These are phyloP conservation scores for Tuber umbilicatum DNA, from an alignment of 495 filamentous ascomycete species.

Conservation along the genomic window DNA sequence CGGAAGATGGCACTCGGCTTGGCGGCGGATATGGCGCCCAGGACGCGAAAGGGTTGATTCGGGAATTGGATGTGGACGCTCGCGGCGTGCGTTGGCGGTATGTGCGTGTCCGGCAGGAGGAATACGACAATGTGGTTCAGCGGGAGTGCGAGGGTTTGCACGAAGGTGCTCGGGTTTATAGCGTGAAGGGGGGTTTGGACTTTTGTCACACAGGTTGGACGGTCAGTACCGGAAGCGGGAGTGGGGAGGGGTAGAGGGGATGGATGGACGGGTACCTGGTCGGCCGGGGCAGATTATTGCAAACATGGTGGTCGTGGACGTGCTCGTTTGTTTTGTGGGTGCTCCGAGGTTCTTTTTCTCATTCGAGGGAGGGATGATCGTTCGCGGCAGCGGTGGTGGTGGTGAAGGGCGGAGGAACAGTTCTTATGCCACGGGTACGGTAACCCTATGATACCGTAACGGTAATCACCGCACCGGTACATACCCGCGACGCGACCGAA, in stretches of 20 bases:
- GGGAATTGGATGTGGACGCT: slow-evolving; percentile 79
- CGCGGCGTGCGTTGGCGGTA: slow-evolving; percentile 72
- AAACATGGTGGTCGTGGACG: slow-evolving; percentile 35
- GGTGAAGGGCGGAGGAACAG: no score
- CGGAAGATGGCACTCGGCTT: slow-evolving; percentile 83
- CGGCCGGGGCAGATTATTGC: slow-evolving; percentile 43
- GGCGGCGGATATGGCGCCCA: slow-evolving; percentile 79
- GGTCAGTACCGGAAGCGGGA: background rate
- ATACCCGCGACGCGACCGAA: no score
- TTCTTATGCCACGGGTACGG: no score
- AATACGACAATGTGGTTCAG: slow-evolving; percentile 85
- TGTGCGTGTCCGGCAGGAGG: slow-evolving; percentile 67
- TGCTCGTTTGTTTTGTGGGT: background rate
- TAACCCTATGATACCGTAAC: no score
- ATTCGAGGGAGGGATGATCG: no score
- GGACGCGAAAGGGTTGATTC: slow-evolving; percentile 59
- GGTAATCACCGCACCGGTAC: no score
- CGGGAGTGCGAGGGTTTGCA: slow-evolving; percentile 55
- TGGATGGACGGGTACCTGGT: slow-evolving; percentile 43
- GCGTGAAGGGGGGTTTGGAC: slow-evolving; percentile 58
- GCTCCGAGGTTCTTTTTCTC: background rate
- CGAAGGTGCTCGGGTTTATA: slow-evolving; percentile 60
- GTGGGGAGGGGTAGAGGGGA: slow-evolving; percentile 37
- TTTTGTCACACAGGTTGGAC: slow-evolving; percentile 43
- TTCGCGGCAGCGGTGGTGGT: no score